Conservation (phyloP, 495 filamentous ascomycete species). For the Acidomyces sp. region DNA sequence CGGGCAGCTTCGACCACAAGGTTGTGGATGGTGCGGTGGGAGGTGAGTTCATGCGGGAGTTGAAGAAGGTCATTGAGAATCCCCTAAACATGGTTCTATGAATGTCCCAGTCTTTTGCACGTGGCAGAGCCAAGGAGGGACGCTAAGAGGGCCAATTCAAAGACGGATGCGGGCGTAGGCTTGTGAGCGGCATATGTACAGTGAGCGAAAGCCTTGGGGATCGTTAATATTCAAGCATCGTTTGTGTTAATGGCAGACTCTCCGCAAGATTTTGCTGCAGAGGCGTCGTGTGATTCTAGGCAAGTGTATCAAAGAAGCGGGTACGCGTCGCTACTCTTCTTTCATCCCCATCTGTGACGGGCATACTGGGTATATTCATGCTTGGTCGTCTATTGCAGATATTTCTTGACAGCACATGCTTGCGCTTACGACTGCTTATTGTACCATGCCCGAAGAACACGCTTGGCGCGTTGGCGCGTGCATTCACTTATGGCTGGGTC, state of each 20-base stretch:
- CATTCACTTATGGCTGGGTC: too few species aligned
- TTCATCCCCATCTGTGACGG: too few species aligned
- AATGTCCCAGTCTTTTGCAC: not conserved
- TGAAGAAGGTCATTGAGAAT: constrained; percentile 97
- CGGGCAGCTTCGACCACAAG: constrained; percentile 95
- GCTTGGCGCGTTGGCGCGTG: too few species aligned
- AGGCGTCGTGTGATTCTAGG: not conserved
- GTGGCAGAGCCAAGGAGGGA: not conserved
- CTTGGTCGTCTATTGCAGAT: too few species aligned
- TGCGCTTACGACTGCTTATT: too few species aligned
- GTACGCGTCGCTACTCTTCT: too few species aligned
- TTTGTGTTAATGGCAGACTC: not conserved
- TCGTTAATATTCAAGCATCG: not conserved
- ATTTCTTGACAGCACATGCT: too few species aligned
- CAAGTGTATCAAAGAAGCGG: too few species aligned
- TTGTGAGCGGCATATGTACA: not conserved
- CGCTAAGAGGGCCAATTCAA: not conserved
- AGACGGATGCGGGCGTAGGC: not conserved
- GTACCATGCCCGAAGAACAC: too few species aligned
- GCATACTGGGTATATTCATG: too few species aligned
- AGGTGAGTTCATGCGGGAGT: constrained; percentile 89
- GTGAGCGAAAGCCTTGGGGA: not conserved
- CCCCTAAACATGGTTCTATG: constrained; percentile 88
- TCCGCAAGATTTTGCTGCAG: not conserved
- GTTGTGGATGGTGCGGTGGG: constrained; percentile 88